A percentile compares a stretch with the other conserved stretches of the same genome.
phyloP scores from a whole-genome alignment of 2,329 filamentous ascomycete species.

The Alternaria infectoria region DNA sequence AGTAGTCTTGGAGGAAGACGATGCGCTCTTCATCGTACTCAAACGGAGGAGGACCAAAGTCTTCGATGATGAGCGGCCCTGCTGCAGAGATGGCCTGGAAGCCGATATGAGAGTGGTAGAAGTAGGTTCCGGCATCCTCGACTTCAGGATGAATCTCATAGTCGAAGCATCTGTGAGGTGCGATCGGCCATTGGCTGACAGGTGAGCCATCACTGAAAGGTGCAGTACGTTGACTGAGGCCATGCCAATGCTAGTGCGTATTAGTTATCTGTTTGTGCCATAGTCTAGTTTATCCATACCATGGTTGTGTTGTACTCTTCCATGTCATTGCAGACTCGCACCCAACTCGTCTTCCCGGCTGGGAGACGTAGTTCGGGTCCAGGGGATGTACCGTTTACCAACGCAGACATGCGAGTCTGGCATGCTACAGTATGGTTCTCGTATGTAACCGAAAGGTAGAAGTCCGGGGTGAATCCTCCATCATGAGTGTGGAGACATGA shows the following conservation, averaged over 20 bases:
- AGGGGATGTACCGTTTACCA: constrained; percentile 62
- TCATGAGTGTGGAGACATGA: constrained; percentile 2
- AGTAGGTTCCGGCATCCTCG: constrained; percentile 68
- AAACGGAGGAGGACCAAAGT: constrained; percentile 57
- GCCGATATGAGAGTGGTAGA: constrained; percentile 71
- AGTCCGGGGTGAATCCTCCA: constrained; percentile 50
- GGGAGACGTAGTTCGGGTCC: constrained; percentile 58
- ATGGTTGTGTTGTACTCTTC: constrained; percentile 62
- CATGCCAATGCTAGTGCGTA: constrained; percentile 67
- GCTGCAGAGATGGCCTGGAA: constrained; percentile 66
- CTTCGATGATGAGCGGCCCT: constrained; percentile 66
- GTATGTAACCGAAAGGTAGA: constrained; percentile 55
- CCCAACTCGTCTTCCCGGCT: constrained; percentile 59
- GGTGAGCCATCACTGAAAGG: constrained; percentile 71
- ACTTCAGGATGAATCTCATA: constrained; percentile 65
- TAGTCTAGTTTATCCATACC: constrained; percentile 37
- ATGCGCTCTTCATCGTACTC: constrained; percentile 67
- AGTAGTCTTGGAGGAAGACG: constrained; percentile 64
- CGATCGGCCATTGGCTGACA: constrained; percentile 70
- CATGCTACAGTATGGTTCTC: constrained; percentile 55
- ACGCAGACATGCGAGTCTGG: constrained; percentile 53
- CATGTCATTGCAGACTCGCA: constrained; percentile 67
- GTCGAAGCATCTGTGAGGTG: constrained; percentile 68
- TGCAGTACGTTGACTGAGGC: constrained; percentile 63
- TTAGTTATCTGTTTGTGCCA: not conserved